A percentile compares a stretch with the other conserved stretches of the same genome.
These are phyloP conservation scores for Falciphora oryzae DNA, from an alignment of 2,329 filamentous ascomycete species.

Conservation along the genomic window DNA sequence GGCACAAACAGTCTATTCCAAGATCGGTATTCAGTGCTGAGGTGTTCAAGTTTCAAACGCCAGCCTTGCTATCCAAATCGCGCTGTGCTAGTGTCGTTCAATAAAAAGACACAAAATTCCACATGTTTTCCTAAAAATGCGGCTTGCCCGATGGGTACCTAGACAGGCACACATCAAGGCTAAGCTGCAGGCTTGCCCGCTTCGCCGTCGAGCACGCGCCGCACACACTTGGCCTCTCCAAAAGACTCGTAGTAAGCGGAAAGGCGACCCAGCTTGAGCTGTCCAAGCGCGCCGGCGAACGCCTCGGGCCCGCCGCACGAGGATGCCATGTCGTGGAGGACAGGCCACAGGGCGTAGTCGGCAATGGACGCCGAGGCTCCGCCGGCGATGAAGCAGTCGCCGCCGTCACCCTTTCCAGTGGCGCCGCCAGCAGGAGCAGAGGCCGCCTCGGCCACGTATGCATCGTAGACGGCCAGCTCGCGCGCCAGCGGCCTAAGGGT, in stretches of 20 bases:
- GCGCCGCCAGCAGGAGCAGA: conserved; percentile 2
- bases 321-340: conserved; percentile 40
- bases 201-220: conserved; percentile 10
- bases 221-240: conserved; percentile 17
- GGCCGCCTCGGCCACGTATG: conserved; percentile 26
- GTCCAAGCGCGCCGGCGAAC: conserved; percentile 19
- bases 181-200: background rate
- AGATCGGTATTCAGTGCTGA: background rate
- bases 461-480: conserved; percentile 37
- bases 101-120: background rate
- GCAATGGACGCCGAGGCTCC: conserved; percentile 32
- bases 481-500: conserved; percentile 20
- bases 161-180: background rate
- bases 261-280: conserved; percentile 24
- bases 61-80: too few species aligned
- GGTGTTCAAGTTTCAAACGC: background rate
- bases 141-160: background rate
- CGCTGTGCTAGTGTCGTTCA: too few species aligned
- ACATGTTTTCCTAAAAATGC: background rate
- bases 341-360: conserved; percentile 54
- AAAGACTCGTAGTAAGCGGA: conserved; percentile 32
- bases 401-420: conserved; percentile 14
- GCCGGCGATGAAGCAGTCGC: conserved; percentile 38
- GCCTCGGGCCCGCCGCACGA: conserved; percentile 24
- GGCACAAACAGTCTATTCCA: background rate